Conservation (phyloP, 148 eudicot species). For the Rhododendron ferrugineum region DNA sequence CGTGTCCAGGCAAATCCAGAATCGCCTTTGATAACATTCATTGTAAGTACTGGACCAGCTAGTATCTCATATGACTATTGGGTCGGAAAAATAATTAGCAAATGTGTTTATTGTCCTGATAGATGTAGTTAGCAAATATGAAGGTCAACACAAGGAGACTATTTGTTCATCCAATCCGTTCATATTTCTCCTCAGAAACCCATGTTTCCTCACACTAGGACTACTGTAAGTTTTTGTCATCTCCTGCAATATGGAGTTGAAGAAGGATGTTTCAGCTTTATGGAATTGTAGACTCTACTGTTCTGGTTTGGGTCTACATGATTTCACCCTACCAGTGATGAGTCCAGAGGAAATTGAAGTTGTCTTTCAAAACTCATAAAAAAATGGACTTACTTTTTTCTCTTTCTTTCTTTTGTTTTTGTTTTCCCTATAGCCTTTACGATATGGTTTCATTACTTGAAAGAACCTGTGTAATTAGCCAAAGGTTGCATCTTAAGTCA, state of each 20-base stretch:
- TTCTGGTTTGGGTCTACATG: background rate
- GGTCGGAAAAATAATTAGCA: background rate
- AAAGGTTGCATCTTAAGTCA: background rate
- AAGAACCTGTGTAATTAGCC: background rate
- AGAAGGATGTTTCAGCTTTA: background rate
- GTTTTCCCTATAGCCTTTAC: background rate
- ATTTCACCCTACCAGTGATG: background rate
- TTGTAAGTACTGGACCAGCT: background rate
- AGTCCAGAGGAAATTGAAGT: background rate
- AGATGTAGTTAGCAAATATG: background rate
- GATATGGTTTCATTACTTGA: background rate
- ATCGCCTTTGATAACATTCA: background rate
- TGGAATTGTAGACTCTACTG: background rate
- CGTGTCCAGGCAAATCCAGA: background rate
- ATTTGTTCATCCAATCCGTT: background rate
- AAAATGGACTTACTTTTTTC: background rate
- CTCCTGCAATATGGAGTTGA: background rate
- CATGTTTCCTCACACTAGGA: background rate
- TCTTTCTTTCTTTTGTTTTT: background rate
- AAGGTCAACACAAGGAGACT: background rate
- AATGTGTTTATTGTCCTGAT: background rate
- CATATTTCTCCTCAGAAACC: background rate
- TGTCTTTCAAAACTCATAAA: background rate
- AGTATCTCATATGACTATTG: background rate
- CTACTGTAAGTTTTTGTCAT: background rate